These are phyloP conservation scores for Claviceps sp. DNA, from an alignment of 2,329 filamentous ascomycete species.

Conservation along the genomic window DNA sequence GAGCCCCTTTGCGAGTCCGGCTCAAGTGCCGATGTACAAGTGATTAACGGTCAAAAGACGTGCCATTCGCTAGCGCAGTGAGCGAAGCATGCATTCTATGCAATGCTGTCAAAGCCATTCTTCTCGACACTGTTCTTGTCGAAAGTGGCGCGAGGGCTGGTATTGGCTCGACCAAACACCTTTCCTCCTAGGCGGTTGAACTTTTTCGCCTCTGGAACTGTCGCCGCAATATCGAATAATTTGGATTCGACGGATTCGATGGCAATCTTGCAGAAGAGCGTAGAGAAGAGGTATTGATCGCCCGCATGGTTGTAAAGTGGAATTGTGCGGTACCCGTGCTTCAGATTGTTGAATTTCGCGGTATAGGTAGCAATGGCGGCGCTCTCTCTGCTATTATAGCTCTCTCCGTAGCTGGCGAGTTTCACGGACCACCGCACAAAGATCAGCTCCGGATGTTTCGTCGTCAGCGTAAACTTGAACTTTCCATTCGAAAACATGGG, in stretches of 20 bases:
- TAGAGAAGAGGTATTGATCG: constrained; percentile 89
- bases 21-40: background rate
- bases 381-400: constrained; percentile 42
- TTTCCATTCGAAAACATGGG: constrained; percentile 65
- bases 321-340: constrained; percentile 84
- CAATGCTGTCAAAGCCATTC: constrained; percentile 27
- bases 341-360: constrained; percentile 78
- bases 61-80: background rate
- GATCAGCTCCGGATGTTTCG: constrained; percentile 86
- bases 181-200: constrained; percentile 43
- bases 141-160: constrained; percentile 38
- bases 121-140: constrained; percentile 37
- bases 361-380: constrained; percentile 75
- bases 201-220: constrained; percentile 31
- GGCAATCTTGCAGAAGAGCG: constrained; percentile 79
- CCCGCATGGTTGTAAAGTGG: constrained; percentile 80
- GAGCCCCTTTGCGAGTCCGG: no score
- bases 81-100: constrained; percentile 4
- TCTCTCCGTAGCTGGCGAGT: constrained; percentile 67
- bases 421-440: constrained; percentile 90
- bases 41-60: background rate
- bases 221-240: constrained; percentile 37
- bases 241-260: constrained; percentile 45
- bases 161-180: constrained; percentile 42
- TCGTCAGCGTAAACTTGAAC: constrained; percentile 71